A percentile compares a stretch with the other conserved stretches of the same genome.
phyloP scores from a whole-genome alignment of 1,139 yeast genomes.

The Eremothecium cymbalariae region DNA sequence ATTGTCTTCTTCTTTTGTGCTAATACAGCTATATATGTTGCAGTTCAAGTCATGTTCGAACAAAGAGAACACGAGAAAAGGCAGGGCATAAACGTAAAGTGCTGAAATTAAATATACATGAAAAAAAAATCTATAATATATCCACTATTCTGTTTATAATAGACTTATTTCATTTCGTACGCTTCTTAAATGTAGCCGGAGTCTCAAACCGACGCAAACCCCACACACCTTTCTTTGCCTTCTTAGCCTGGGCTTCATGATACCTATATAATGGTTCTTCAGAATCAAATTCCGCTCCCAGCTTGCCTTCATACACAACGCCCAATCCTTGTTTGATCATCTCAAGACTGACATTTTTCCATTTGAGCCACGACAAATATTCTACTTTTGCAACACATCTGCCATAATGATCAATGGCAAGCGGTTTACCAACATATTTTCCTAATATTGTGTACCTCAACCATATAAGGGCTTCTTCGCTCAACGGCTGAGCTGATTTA shows the following conservation, averaged over 20 bases:
- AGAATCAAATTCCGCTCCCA: slow-evolving; percentile 81
- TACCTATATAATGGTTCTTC: slow-evolving; percentile 50
- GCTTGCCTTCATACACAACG: slow-evolving; percentile 74
- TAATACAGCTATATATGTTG: slow-evolving; percentile 65
- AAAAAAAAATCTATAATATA: not conserved
- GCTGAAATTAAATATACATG: slow-evolving; percentile 35
- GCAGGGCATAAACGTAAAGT: slow-evolving; percentile 71
- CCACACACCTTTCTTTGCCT: slow-evolving; percentile 64
- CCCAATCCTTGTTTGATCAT: slow-evolving; percentile 81
- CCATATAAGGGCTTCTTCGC: slow-evolving; percentile 82
- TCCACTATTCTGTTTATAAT: not conserved
- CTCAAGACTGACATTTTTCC: slow-evolving; percentile 73
- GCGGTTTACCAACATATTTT: slow-evolving; percentile 63
- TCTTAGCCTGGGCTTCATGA: slow-evolving; percentile 54
- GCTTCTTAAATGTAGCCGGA: slow-evolving; percentile 73
- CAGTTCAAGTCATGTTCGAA: slow-evolving; percentile 91
- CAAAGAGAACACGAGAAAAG: slow-evolving; percentile 78
- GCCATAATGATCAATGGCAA: slow-evolving; percentile 78
- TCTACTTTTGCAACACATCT: slow-evolving; percentile 78
- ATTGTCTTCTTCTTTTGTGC: slow-evolving; percentile 56
- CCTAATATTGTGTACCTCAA: slow-evolving; percentile 57
- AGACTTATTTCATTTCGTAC: slow-evolving; percentile 4
- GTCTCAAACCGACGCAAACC: slow-evolving; percentile 49
- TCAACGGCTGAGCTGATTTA: slow-evolving; percentile 80
- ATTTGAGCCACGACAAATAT: slow-evolving; percentile 50